A percentile compares a stretch with the other conserved stretches of the same genome.
These are phyloP conservation scores for Paraleonurus japonicus DNA, from an alignment of 257 asterid species.

Conservation along the genomic window DNA sequence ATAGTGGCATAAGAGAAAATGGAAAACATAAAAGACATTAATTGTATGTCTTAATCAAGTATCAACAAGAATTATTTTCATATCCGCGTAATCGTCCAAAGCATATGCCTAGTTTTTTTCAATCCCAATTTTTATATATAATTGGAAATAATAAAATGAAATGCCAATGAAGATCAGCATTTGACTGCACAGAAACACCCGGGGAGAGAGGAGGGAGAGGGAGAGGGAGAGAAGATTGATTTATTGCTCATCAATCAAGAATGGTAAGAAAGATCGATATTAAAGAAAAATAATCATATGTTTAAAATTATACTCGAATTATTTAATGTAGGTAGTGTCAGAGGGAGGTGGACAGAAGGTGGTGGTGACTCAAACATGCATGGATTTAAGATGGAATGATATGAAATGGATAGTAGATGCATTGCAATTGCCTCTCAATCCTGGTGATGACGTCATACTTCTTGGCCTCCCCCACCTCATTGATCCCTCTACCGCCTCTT, in stretches of 20 bases:
- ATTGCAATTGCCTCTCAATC: constrained; percentile 32
- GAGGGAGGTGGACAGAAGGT: constrained; percentile 32
- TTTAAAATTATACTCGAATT: too few species aligned
- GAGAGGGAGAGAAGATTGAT: background rate
- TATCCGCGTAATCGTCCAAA: background rate
- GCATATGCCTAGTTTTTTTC: background rate
- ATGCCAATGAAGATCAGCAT: constrained; percentile 3
- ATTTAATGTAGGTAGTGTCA: constrained; percentile 23
- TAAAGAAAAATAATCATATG: too few species aligned
- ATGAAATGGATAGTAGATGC: constrained; percentile 30
- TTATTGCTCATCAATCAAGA: background rate
- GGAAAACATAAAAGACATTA: background rate
- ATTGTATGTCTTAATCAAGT: constrained; percentile 5
- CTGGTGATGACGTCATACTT: constrained; percentile 49
- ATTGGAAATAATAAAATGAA: background rate
- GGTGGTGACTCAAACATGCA: constrained; percentile 41
- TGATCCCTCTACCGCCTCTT: constrained; percentile 21
- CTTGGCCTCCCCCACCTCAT: constrained; percentile 41
- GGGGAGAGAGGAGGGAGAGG: background rate
- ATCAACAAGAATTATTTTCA: background rate
- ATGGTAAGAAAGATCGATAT: constrained; percentile 21
- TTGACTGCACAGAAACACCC: background rate
- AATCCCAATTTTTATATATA: background rate
- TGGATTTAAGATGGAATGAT: constrained; percentile 39
- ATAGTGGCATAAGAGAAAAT: constrained; percentile 7